These are phyloP conservation scores for Bipolaris sorokiniana DNA, from an alignment of 2,329 filamentous ascomycete species.

Conservation along the genomic window DNA sequence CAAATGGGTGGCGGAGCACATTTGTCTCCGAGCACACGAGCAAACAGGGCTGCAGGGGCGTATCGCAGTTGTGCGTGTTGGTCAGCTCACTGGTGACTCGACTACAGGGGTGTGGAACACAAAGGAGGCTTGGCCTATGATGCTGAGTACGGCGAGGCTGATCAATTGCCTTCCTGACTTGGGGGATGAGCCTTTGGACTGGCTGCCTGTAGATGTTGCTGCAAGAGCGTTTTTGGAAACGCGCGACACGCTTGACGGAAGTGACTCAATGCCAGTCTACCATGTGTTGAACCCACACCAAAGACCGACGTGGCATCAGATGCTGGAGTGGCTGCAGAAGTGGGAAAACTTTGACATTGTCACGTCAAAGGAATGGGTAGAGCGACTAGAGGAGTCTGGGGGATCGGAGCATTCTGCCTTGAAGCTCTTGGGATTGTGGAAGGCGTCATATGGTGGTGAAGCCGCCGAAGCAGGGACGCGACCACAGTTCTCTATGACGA, in stretches of 20 bases:
- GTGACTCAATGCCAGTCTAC: slow-evolving; percentile 45
- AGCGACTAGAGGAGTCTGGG: slow-evolving; percentile 46
- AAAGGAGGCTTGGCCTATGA: slow-evolving; percentile 47
- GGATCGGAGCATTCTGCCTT: slow-evolving; percentile 52
- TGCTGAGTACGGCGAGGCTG: slow-evolving; percentile 41
- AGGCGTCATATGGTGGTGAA: slow-evolving; percentile 47
- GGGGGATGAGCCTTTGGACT: slow-evolving; percentile 36
- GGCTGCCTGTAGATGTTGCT: slow-evolving; percentile 44
- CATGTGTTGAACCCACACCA: slow-evolving; percentile 58
- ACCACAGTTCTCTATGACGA: slow-evolving; percentile 44
- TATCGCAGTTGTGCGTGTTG: slow-evolving; percentile 47
- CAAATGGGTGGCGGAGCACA: slow-evolving; percentile 63
- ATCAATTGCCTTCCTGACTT: slow-evolving; percentile 42
- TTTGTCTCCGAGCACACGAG: slow-evolving; percentile 53
- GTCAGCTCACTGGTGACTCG: slow-evolving; percentile 50
- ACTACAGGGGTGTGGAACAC: slow-evolving; percentile 37
- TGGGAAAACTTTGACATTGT: slow-evolving; percentile 52
- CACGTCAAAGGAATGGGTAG: slow-evolving; percentile 51
- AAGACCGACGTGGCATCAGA: slow-evolving; percentile 53
- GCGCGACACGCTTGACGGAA: slow-evolving; percentile 20
- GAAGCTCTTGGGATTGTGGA: slow-evolving; percentile 60
- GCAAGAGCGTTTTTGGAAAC: slow-evolving; percentile 58
- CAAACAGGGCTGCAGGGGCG: slow-evolving; percentile 37
- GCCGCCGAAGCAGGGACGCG: slow-evolving; percentile 5
- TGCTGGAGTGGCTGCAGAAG: slow-evolving; percentile 55